Base-by-base conservation (phyloP, 768 basidiomycete species). In the Mycena vitilis region DNA sequence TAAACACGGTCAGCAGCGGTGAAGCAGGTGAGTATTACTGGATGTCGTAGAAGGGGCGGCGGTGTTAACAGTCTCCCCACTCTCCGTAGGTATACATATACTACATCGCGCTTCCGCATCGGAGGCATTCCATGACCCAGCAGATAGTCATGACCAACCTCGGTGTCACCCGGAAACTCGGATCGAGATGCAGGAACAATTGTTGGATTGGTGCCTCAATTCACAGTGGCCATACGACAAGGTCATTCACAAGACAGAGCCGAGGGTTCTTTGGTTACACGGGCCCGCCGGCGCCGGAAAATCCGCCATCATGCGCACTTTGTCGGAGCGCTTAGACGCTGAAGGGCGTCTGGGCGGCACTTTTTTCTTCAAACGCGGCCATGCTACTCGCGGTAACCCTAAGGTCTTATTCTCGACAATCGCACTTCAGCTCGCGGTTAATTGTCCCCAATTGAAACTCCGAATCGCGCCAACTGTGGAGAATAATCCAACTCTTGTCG, bases 141-240 rank as follows among this genome's bases (percentile, higher is more conserved):
- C 58, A 7, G 58, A 59, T 36, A 48, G 58, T 30, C 10, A n/a
- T 34, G 45, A 5, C 20, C 58, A 59, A 15, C 58, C 58, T 22
- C 45, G 58, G 20, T 59, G 58, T 34, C 58, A 59, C 30, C 58
- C 58, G 25, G 45, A 59, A 48, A 59, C 58, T 47, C 58, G 58
- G 34, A 34, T 59, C 20, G 34, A 59, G 13, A 59, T 59, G 58
- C 58, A 59, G 45, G 58, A 59, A 5, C 47, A 18, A 59, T 48
- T 59, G 45, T 59, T 12, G 15, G 48, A 48, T 18, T 59, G 58
- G 58, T 59, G 58, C 10, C 30, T 34, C 20, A 15, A 48, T 59
- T 45, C 58, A n/a, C 18, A 34, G 36, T 59, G 58, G 58, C 30
- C 30, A 10, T 9, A 9, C n/a, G 13, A 48, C 47, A 23, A 22